Percentiles rank a stretch among this genome's conserved stretches.
These are phyloP conservation scores for Mollisiaceae sp. DNA, from an alignment of 2,329 filamentous ascomycete species.

Conservation along the genomic window DNA sequence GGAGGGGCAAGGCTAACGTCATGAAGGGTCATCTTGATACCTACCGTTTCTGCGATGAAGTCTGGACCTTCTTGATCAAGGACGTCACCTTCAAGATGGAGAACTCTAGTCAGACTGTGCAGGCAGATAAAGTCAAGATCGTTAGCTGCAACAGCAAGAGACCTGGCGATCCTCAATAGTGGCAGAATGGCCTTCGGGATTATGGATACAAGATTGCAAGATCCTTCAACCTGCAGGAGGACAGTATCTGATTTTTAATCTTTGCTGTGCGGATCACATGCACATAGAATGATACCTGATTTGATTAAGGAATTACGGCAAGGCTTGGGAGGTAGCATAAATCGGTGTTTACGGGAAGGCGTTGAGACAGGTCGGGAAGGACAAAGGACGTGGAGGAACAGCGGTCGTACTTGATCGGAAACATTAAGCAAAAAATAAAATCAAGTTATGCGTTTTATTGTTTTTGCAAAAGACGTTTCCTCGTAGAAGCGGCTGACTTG, in stretches of 20 bases:
- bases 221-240: background rate
- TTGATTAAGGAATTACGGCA: background rate
- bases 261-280: background rate
- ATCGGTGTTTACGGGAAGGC: background rate
- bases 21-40: slow-evolving; percentile 91
- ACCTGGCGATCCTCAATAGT: slow-evolving; percentile 58
- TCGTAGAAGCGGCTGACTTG: background rate
- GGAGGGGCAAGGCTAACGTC: slow-evolving; percentile 29
- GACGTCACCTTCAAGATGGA: slow-evolving; percentile 99
- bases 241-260: background rate
- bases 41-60: slow-evolving; percentile 99
- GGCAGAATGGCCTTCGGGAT: background rate
- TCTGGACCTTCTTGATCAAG: slow-evolving; percentile 99
- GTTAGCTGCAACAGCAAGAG: slow-evolving; percentile 96
- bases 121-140: slow-evolving; percentile 95
- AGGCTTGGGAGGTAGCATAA: background rate
- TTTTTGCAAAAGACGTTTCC: background rate
- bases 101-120: slow-evolving; percentile 69
- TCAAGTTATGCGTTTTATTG: background rate
- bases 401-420: background rate
- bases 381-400: background rate
- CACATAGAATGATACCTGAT: slow-evolving; percentile 1
- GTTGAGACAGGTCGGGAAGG: background rate
- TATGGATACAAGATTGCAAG: background rate
- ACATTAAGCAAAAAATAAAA: background rate